These are phyloP conservation scores for Trichoderma parareesei DNA, from an alignment of 495 filamentous ascomycete genomes.

Conservation along the genomic window DNA sequence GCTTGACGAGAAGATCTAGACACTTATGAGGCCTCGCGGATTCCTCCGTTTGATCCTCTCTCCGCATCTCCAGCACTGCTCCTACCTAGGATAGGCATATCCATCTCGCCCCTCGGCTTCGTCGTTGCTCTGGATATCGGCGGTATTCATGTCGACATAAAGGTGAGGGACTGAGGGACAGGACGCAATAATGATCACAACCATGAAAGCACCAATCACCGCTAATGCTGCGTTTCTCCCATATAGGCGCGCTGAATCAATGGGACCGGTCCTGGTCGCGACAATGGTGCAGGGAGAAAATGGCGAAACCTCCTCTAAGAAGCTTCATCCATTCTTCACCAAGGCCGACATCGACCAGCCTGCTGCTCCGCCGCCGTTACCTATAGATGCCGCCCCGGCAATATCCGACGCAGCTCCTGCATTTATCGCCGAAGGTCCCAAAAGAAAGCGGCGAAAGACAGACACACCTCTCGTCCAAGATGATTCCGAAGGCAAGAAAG, in stretches of 20 bases:
- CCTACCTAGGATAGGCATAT: not conserved
- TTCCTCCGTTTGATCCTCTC: no score
- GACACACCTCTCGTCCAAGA: slow-evolving; percentile 7
- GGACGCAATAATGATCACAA: not conserved
- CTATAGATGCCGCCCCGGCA: slow-evolving; percentile 13
- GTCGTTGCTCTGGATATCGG: not conserved
- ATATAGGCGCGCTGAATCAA: not conserved
- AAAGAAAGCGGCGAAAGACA: slow-evolving; percentile 20
- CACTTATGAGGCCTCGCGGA: not conserved
- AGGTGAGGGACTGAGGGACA: not conserved
- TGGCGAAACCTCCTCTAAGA: slow-evolving; percentile 17
- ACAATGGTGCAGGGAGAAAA: slow-evolving; percentile 17
- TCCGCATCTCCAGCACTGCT: not conserved
- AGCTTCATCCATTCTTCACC: slow-evolving; percentile 37
- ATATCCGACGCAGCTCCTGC: slow-evolving; percentile 10
- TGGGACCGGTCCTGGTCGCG: slow-evolving; percentile 13
- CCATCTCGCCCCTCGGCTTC: not conserved
- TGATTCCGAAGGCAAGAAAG: not conserved
- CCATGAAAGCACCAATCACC: not conserved
- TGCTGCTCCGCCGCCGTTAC: slow-evolving; percentile 19
- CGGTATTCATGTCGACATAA: not conserved
- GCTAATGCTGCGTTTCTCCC: not conserved
- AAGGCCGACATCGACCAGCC: slow-evolving; percentile 17
- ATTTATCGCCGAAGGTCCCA: slow-evolving; percentile 13
- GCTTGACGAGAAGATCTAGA: not conserved